Conservation (phyloP, 1,284 basidiomycete genomes). For the Irpex sp. region DNA sequence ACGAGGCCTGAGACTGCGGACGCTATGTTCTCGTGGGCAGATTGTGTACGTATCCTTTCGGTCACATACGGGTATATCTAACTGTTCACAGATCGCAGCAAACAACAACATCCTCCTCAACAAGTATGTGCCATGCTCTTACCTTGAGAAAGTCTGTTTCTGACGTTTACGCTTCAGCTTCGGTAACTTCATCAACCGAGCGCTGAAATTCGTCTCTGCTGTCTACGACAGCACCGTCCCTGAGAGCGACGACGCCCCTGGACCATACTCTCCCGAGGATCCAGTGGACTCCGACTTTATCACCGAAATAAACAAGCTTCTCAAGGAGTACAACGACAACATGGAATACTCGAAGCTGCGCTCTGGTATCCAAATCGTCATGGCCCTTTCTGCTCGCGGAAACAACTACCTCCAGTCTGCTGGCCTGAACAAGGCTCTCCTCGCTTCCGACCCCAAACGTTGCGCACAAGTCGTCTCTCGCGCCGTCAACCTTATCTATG, state of each 20-base stretch:
- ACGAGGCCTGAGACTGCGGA: constrained; percentile 94
- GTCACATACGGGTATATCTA: neutral
- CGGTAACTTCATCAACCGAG: constrained; percentile 97
- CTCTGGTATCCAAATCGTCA: constrained; percentile 81
- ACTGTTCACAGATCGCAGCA: constrained; percentile 64
- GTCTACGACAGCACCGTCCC: constrained; percentile 85
- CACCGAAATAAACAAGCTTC: constrained; percentile 73
- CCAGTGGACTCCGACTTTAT: constrained; percentile 76
- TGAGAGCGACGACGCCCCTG: constrained; percentile 67
- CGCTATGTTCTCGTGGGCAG: constrained; percentile 96
- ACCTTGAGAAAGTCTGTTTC: neutral
- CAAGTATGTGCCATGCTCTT: constrained; percentile 55
- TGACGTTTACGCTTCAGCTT: constrained; percentile 50
- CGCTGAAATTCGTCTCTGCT: constrained; percentile 88
- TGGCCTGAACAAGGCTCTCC: constrained; percentile 88
- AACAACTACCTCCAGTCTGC: constrained; percentile 94
- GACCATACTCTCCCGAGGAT: constrained; percentile 67
- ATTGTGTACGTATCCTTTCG: constrained; percentile 66
- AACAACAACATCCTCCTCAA: constrained; percentile 96
- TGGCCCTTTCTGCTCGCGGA: constrained; percentile 89
- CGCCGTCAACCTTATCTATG: constrained; percentile 92
- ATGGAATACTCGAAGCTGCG: constrained; percentile 95
- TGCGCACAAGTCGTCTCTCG: constrained; percentile 91
- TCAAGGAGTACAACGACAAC: constrained; percentile 80
- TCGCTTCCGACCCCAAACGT: constrained; percentile 76